Evolutionary conservation across 176 grass and related monocot species (phyloP), one percentile per base, ranked within the genome.

Genomic region (Puccinellia tenuiflora): DNA sequence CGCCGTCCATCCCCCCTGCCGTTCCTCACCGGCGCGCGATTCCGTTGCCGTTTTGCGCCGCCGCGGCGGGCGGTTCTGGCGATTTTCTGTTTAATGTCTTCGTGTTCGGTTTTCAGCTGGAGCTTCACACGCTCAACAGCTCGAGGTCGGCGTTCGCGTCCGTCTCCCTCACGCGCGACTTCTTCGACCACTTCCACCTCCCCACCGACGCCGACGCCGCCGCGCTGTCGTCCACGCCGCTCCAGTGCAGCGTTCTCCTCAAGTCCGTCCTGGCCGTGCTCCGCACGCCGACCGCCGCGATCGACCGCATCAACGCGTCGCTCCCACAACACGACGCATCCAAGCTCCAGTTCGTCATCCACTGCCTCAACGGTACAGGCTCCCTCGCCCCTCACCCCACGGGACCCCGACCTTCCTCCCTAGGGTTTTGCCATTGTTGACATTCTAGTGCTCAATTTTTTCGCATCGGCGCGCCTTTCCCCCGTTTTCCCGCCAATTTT

Each of bases 171-270:
- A 73, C 35, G 46, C 87, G 91, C 9, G 84, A 79, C 35, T 91
- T 93, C 83, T 99, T 99, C 85, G 93, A 99, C 69, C 64, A 52
- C 21, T 99, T 83, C 83, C 30, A 77, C 9, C 39, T 98, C 76
- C 33, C 75, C 40, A 13, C 72, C 79, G 55, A 87, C 42, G 17
- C 72, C 79, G 55, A 87, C 42, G 17, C 21, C 35, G 5, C 68
- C 2, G 77, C 82, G 20, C 48, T 84, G 10, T 42, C 88, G 0
- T 79, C 88, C 50, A 81, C 86, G 77, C 87, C 89, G 60, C 76
- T 93, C 43, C 93, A 93, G 83, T 99, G 96, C 79, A 93, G 91
- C 82, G 42, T 99, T 39, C 89, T 99, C 64, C 76, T 96, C 83
- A 99, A 99, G 60, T 92, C 89, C 12, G 77, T 98, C 20, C 86